Evolutionary conservation across 768 basidiomycete genomes (phyloP), one percentile per base, ranked within the genome.

Genomic region (Collybia mongolica): DNA sequence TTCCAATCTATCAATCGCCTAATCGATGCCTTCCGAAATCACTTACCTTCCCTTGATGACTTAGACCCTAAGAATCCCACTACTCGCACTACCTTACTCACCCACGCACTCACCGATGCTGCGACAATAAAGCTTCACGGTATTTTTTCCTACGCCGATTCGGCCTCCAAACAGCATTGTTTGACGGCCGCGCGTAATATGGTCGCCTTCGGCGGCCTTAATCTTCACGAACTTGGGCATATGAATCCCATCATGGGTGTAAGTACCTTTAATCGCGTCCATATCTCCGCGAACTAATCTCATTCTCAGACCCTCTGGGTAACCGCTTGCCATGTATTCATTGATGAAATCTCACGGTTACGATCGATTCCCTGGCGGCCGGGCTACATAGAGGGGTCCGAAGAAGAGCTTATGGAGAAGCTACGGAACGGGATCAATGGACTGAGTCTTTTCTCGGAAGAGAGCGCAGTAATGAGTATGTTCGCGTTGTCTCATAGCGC

Each of bases 171-270:
- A 48, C 67, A 74, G 48, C 66, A 64, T 32, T 77, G 77, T 52
- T 60, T 81, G 24, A 61, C 60, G 18, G 71, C 76, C 12, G 76
- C 79, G 19, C 66, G 64, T 44, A 72, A 71, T 44, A 71, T 79
- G 57, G 66, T 78, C 23, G 59, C 63, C 40, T 69, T 70, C 49
- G 72, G 67, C 6, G 69, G 71, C 38, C 57, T 71, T 19, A 70
- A 71, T 49, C 61, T 73, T 12, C 67, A 65, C 28, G 71, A 72
- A 37, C 49, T 76, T 9, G 72, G 71, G 2, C 63, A 65, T 52
- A 62, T 78, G 22, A 78, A 75, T 58, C 75, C 79, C 12, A 75
- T 81, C 20, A 73, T 79, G 71, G 76, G 74, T n/a, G 79, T 80
- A 62, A 63, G 77, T 72, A 40, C 24, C 38, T 19, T n/a, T 32